These are phyloP conservation scores for Spencermartinsiella europaea DNA, from an alignment of 805 yeast genomes.

Conservation along the genomic window DNA sequence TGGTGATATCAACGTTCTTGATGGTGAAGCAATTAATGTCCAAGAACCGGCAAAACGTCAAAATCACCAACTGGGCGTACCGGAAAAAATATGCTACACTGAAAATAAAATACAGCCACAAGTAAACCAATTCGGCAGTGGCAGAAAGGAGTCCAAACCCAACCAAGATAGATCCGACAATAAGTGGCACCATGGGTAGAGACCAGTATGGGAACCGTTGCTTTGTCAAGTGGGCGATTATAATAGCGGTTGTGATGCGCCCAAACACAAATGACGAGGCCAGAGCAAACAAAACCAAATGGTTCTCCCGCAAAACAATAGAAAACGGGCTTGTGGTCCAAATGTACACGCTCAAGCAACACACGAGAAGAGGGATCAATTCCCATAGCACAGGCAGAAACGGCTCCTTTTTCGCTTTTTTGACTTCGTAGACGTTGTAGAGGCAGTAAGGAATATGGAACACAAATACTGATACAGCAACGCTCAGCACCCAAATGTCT, in stretches of 20 bases:
- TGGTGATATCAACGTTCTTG: constrained; percentile 1
- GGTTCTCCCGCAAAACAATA: constrained; percentile 35
- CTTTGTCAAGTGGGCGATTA: constrained; percentile 78
- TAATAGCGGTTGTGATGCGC: constrained; percentile 54
- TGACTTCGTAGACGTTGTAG: constrained; percentile 35
- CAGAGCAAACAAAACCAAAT: constrained; percentile 67
- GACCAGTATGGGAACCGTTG: constrained; percentile 75
- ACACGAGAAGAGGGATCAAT: constrained; percentile 61
- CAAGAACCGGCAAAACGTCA: constrained; percentile 71
- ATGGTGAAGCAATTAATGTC: constrained; percentile 71
- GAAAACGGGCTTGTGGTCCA: constrained; percentile 48
- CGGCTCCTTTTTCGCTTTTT: constrained; percentile 46
- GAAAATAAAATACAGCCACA: constrained; percentile 54
- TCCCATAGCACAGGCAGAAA: constrained; percentile 44
- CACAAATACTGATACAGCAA: constrained; percentile 37
- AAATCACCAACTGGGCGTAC: constrained; percentile 68
- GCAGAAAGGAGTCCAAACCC: constrained; percentile 30
- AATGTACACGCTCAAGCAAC: constrained; percentile 44
- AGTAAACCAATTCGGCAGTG: constrained; percentile 37
- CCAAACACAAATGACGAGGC: constrained; percentile 84
- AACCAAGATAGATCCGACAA: constrained; percentile 33
- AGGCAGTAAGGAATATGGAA: constrained; percentile 65
- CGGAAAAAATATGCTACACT: constrained; percentile 62
- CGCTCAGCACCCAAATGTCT: constrained; percentile 28
- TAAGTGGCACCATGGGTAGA: constrained; percentile 51